phyloP scores from a whole-genome alignment of 116 monocot genomes.

The Zostera marina region DNA sequence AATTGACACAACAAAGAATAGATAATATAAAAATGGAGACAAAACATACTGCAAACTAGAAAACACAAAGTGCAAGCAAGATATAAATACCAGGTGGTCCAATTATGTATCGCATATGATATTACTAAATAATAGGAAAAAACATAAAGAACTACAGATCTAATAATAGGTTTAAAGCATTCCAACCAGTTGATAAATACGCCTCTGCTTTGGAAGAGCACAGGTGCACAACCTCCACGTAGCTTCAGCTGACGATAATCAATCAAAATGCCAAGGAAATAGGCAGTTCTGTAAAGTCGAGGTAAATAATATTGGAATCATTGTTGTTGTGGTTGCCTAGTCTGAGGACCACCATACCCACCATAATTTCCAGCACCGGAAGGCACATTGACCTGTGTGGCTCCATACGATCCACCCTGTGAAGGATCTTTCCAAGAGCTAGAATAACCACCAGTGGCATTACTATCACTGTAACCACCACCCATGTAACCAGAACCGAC shows the following conservation, averaged over 20 bases:
- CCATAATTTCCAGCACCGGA: constrained; percentile 47
- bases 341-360: constrained; percentile 41
- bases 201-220: background rate
- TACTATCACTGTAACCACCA: constrained; percentile 42
- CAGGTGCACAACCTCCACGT: background rate
- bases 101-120: too few species aligned
- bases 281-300: background rate
- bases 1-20: too few species aligned
- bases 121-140: constrained; percentile 14
- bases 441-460: constrained; percentile 33
- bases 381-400: constrained; percentile 27
- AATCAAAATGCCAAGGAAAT: background rate
- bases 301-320: too few species aligned
- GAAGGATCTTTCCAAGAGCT: constrained; percentile 61
- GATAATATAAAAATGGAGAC: too few species aligned
- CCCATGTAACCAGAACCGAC: constrained; percentile 42
- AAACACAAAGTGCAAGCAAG: too few species aligned
- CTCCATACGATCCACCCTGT: constrained; percentile 42
- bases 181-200: constrained; percentile 33
- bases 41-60: too few species aligned
- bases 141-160: constrained; percentile 12
- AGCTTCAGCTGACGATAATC: background rate
- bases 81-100: too few species aligned
- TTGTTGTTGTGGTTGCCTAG: constrained; percentile 48
- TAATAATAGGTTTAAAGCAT: constrained; percentile 43